Conservation (phyloP, 2,329 filamentous ascomycete genomes). For the Periconia macrospinosa region DNA sequence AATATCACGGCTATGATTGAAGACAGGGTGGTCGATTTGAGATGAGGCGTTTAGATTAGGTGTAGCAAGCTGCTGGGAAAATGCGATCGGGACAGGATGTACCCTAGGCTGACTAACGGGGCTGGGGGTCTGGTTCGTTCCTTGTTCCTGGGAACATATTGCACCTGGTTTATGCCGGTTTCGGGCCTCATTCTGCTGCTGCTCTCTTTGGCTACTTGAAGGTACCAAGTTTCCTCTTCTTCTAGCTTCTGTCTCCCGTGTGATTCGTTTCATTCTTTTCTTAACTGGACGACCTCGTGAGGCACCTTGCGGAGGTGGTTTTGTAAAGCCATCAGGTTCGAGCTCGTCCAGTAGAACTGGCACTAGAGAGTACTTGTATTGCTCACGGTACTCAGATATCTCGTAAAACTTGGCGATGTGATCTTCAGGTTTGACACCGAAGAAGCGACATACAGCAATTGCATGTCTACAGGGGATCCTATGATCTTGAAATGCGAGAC, state of each 20-base stretch:
- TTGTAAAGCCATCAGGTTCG: slow-evolving; percentile 4
- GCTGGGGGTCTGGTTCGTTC: too few species aligned
- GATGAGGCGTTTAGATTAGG: too few species aligned
- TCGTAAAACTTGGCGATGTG: slow-evolving; percentile 4
- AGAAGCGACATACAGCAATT: slow-evolving; percentile 5
- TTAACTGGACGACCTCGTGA: slow-evolving; percentile 2
- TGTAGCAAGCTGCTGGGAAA: too few species aligned
- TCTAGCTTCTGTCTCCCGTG: neutral
- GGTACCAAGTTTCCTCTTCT: neutral
- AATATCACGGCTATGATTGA: too few species aligned
- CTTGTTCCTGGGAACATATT: too few species aligned
- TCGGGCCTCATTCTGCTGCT: too few species aligned
- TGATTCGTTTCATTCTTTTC: slow-evolving; percentile 3
- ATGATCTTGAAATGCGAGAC: slow-evolving; percentile 4
- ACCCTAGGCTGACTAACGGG: too few species aligned
- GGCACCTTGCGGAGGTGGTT: neutral
- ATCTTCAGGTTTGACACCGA: slow-evolving; percentile 3
- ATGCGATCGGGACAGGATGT: too few species aligned
- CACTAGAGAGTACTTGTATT: neutral
- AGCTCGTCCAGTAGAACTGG: slow-evolving; percentile 4
- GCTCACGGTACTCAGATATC: slow-evolving; percentile 6
- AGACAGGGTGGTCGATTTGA: too few species aligned
- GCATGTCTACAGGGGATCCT: slow-evolving; percentile 6
- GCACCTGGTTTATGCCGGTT: too few species aligned
- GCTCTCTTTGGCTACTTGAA: too few species aligned